Evolutionary conservation across 1,139 yeast genomes (phyloP), one percentile per base, ranked within the genome.

Genomic region (Saccharomycopsis crataegensis): DNA sequence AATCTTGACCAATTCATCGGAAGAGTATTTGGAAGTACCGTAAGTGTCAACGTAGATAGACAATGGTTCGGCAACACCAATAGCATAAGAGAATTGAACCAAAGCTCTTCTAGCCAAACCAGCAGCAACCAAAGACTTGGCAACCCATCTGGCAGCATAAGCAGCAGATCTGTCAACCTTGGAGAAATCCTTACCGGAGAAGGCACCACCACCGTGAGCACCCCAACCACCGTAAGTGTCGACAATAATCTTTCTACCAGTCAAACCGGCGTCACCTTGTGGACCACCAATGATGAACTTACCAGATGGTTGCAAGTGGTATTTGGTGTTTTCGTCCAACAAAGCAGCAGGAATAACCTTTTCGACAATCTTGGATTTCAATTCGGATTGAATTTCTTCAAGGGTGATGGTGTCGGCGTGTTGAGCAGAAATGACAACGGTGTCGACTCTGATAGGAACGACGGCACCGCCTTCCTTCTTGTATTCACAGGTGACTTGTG

Each of bases 191-290:
- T 93, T 93, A 76, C 99, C 99, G 61, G 96, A 87, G 90, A 94
- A 93, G 62, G 99, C 99, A 82, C 99, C 99, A 81, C 99, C 99
- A 77, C 99, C 99, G 80, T 93, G 99, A 67, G 99, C 98, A 76
- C 99, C 97, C 94, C 99, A 94, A 67, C 99, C 99, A 79, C 99
- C 99, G 78, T 93, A 93, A 62, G 99, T 95, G 76, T 93, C 99
- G 70, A 93, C 99, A 70, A 93, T 93, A 73, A 93, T 93, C 82
- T 93, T 93, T 79, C 99, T 90, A 74, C 99, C 99, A 65, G 99
- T 93, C 69, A 93, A 79, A 79, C 99, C 99, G 63, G 99, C 99
- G 71, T 93, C 99, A 82, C 99, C 99, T 78, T 93, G 99, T 64
- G 99, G 99, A 73, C 99, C 99, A 77, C 99, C 99, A 72, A 93